Evolutionary conservation across 2,329 filamentous ascomycete species (phyloP).

Genomic region (Claviceps sp.): DNA sequence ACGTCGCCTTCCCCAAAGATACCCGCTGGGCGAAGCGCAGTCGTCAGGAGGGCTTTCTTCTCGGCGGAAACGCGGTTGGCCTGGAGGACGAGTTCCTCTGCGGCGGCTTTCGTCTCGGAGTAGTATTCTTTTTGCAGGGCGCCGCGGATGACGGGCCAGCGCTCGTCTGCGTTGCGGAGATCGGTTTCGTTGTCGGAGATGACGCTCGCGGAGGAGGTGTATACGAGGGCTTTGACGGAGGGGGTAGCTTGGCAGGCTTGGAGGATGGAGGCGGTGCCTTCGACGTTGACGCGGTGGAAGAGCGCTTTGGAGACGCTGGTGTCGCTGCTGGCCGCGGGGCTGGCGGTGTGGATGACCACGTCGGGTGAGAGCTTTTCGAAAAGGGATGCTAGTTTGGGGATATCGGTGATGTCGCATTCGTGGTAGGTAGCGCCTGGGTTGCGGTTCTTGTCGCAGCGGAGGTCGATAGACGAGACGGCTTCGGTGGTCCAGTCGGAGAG

Average conservation of each 20-base stretch:
- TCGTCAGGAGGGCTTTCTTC: conserved; percentile 49
- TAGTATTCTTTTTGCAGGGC: conserved; percentile 67
- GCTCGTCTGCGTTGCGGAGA: conserved; percentile 74
- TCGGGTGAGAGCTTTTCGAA: conserved; percentile 58
- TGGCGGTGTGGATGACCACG: conserved; percentile 84
- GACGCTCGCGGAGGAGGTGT: conserved; percentile 81
- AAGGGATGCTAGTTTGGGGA: conserved; percentile 43
- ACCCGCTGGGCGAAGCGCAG: conserved; percentile 69
- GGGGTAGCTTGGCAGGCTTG: conserved; percentile 47
- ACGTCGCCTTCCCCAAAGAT: conserved; percentile 87
- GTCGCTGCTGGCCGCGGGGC: conserved; percentile 45
- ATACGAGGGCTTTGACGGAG: conserved; percentile 66
- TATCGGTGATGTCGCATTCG: conserved; percentile 66
- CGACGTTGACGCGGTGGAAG: conserved; percentile 74
- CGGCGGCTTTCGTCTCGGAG: conserved; percentile 67
- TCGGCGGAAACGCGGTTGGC: conserved; percentile 51
- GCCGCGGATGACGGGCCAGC: conserved; percentile 62
- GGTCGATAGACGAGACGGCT: conserved; percentile 57
- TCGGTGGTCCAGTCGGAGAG: conserved; percentile 37
- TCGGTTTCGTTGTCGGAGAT: conserved; percentile 70
- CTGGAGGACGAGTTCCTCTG: conserved; percentile 66
- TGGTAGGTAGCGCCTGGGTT: conserved; percentile 47
- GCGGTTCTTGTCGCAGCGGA: conserved; percentile 58
- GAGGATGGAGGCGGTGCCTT: conserved; percentile 68
- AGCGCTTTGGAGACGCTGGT: conserved; percentile 42